Percentiles rank a stretch among this genome's conserved stretches.
Conservation (phyloP, 1,139 yeast species). For the Pichia cactophila region DNA sequence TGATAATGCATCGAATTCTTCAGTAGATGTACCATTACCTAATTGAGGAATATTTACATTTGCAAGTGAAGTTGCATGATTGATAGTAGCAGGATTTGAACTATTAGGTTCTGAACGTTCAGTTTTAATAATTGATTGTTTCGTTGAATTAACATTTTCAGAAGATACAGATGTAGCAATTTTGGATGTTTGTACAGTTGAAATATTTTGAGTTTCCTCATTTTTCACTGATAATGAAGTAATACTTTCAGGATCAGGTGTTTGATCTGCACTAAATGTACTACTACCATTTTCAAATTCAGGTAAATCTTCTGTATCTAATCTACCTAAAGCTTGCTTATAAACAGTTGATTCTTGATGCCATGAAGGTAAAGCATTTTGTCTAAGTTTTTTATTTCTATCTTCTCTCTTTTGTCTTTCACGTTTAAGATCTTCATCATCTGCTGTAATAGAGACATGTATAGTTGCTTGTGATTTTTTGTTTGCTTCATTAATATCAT, state of each 20-base stretch:
- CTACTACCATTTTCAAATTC: neutral
- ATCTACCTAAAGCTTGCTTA: constrained; percentile 42
- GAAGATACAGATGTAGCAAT: neutral
- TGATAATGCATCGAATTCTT: constrained; percentile 70
- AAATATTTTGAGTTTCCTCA: neutral
- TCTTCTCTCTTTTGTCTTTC: constrained; percentile 60
- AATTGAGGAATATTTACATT: neutral
- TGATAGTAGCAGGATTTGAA: neutral
- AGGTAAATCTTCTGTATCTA: constrained; percentile 29
- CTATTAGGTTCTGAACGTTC: neutral
- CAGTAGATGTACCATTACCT: constrained; percentile 27
- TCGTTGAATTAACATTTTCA: neutral
- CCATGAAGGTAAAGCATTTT: constrained; percentile 96
- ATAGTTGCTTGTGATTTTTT: constrained; percentile 57
- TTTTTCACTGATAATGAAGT: neutral
- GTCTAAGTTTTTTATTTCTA: constrained; percentile 70
- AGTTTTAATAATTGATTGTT: neutral
- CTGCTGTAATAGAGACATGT: constrained; percentile 87
- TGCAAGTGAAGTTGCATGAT: neutral
- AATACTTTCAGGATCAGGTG: neutral
- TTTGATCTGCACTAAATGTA: neutral
- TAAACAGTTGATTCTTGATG: constrained; percentile 89
- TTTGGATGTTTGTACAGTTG: neutral
- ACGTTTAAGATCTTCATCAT: constrained; percentile 62
- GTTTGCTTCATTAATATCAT: constrained; percentile 28